Evolutionary conservation across 2,329 filamentous ascomycete species (phyloP), one percentile per base, ranked within the genome.

Genomic region (Scopulariopsis brevicaulis): DNA sequence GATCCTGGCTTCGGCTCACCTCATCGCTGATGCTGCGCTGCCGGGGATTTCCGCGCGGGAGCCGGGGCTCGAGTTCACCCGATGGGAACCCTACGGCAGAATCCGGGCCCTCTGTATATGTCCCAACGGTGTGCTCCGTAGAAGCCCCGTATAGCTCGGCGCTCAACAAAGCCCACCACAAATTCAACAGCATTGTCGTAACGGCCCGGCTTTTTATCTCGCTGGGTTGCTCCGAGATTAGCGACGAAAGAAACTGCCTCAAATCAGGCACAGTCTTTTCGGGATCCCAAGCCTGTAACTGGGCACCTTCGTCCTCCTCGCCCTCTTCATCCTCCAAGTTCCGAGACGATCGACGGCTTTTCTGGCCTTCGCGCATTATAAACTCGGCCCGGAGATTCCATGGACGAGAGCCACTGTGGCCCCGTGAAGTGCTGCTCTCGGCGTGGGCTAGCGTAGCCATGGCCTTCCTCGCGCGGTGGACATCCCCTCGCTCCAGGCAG

Each of bases 371-470:
- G 18, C 87, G 81, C 72, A 96, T 83, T 58, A 96, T 72, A 22
- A 96, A 82, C 71, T 96, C 92, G 2, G 89, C 90, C 0, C 90
- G 91, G 52, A 96, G 79, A 15, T 86, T 86, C 93, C 92, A 96
- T 62, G 87, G 79, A 40, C 83, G 80, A 65, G 93, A 69, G 67
- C 96, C 90, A 22, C 92, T 75, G 7, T 22, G n/a, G 5, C 8
- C 46, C 10, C 3, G 46, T 20, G 52, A 32, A 34, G 7, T 73
- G 72, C 54, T 71, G 58, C 32, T 67, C 65, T 15, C 61, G 55
- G n/a, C 46, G 8, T 24, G 20, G 22, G 20, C 46, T 50, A 50
- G 12, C 1, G 68, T n/a, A 14, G 20, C 46, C 20, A 50, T 50
- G 22, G 46, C 46, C 46, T 50, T 50, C 22, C 7, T 50, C 11